phyloP scores from a whole-genome alignment of 176 grass and related monocot genomes.

The Musa acuminata region DNA sequence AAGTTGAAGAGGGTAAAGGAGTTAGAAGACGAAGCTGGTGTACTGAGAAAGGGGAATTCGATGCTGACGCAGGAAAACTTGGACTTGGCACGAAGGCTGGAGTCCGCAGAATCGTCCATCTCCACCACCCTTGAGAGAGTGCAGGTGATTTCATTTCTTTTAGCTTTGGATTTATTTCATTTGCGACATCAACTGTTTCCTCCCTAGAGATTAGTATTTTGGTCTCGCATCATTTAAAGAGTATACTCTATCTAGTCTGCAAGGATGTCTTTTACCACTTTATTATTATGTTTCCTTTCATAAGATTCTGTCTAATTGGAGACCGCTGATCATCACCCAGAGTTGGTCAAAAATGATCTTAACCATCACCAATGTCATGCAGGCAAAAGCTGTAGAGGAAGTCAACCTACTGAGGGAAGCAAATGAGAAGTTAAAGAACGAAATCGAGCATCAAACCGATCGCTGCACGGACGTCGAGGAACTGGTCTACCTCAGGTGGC shows the following conservation, averaged over 20 bases:
- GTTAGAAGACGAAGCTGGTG: constrained; percentile 38
- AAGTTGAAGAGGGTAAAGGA: constrained; percentile 24
- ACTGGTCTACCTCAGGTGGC: constrained; percentile 35
- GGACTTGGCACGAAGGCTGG: constrained; percentile 43
- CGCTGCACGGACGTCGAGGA: constrained; percentile 27
- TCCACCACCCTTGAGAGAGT: constrained; percentile 6
- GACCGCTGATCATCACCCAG: too few relatives aligned
- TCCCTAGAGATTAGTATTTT: too few relatives aligned
- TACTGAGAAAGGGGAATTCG: constrained; percentile 44
- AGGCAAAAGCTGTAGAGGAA: constrained; percentile 22
- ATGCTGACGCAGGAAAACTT: constrained; percentile 51
- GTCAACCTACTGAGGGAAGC: constrained; percentile 23
- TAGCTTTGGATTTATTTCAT: too few relatives aligned
- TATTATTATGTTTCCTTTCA: too few relatives aligned
- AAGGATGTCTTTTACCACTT: too few relatives aligned
- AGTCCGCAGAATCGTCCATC: constrained; percentile 30
- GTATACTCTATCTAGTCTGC: too few relatives aligned
- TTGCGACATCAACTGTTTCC: too few relatives aligned
- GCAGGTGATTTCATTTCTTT: constrained; percentile 26
- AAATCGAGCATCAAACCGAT: constrained; percentile 18
- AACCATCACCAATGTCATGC: background rate
- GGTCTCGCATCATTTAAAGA: too few relatives aligned
- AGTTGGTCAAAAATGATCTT: background rate
- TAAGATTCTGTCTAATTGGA: too few relatives aligned
- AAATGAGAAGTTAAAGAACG: constrained; percentile 21